Percentiles rank a stretch among this genome's conserved stretches.
Conservation (phyloP, 495 filamentous ascomycete species). For the Astrothelium subdiscretum region DNA sequence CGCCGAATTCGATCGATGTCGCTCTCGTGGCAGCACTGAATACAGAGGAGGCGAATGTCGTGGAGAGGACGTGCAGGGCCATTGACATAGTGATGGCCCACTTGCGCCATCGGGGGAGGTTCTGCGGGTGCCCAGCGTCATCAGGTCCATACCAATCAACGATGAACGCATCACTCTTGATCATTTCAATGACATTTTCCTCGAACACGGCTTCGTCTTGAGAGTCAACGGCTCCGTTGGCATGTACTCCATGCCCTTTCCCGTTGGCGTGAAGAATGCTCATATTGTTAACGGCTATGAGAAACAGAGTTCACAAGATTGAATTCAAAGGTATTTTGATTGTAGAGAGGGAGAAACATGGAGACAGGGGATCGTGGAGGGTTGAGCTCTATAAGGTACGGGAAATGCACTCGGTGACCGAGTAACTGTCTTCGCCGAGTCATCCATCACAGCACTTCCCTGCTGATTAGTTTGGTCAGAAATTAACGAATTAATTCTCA, state of each 20-base stretch:
- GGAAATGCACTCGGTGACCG: neutral
- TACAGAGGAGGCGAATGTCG: slow-evolving; percentile 48
- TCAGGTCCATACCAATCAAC: slow-evolving; percentile 5
- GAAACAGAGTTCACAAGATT: neutral
- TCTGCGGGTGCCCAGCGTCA: slow-evolving; percentile 21
- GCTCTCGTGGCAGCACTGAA: slow-evolving; percentile 40
- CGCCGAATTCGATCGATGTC: slow-evolving; percentile 36
- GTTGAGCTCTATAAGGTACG: neutral
- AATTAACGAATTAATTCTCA: neutral
- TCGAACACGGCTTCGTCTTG: neutral
- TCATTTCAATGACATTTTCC: neutral
- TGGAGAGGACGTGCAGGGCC: slow-evolving; percentile 44
- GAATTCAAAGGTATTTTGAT: neutral
- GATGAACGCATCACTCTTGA: neutral
- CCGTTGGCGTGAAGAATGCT: neutral
- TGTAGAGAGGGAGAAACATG: neutral
- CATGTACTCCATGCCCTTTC: neutral
- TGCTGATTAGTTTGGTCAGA: neutral
- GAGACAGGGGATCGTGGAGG: neutral
- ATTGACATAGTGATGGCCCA: slow-evolving; percentile 27
- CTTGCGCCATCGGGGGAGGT: slow-evolving; percentile 15
- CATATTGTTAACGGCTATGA: neutral
- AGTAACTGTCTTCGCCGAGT: neutral
- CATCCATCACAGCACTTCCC: neutral
- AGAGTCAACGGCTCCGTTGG: neutral